Conservation (phyloP, 106 monocot genomes). For the Apostasia shenzhenica region DNA sequence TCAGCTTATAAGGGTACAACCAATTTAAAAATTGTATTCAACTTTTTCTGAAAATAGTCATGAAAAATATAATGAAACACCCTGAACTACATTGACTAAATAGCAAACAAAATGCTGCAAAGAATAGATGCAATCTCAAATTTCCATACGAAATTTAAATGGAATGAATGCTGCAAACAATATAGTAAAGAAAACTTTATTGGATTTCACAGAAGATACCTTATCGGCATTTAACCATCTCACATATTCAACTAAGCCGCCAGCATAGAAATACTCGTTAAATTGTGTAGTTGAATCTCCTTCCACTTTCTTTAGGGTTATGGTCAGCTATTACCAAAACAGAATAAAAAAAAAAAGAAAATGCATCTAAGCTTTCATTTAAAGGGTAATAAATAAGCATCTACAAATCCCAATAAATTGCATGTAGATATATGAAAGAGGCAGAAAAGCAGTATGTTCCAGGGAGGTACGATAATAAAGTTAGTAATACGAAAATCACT, state of each 20-base stretch:
- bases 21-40: no score
- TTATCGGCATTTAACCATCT: constrained; percentile 94
- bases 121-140: no score
- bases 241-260: constrained; percentile 94
- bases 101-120: no score
- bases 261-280: constrained; percentile 82
- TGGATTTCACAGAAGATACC: constrained; percentile 17
- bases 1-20: no score
- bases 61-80: no score
- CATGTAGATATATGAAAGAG: background rate
- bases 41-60: no score
- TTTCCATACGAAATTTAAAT: no score
- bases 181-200: background rate
- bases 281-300: constrained; percentile 52
- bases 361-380: background rate
- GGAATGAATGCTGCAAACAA: no score
- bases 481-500: no score
- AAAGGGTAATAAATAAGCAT: background rate
- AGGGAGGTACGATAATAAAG: no score
- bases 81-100: no score
- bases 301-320: constrained; percentile 79
- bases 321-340: constrained; percentile 53
- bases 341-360: background rate
- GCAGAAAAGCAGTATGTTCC: background rate
- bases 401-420: no score